Evolutionary conservation across 768 basidiomycete genomes (phyloP).

Genomic region (Boletus pseudo-olivaceus): DNA sequence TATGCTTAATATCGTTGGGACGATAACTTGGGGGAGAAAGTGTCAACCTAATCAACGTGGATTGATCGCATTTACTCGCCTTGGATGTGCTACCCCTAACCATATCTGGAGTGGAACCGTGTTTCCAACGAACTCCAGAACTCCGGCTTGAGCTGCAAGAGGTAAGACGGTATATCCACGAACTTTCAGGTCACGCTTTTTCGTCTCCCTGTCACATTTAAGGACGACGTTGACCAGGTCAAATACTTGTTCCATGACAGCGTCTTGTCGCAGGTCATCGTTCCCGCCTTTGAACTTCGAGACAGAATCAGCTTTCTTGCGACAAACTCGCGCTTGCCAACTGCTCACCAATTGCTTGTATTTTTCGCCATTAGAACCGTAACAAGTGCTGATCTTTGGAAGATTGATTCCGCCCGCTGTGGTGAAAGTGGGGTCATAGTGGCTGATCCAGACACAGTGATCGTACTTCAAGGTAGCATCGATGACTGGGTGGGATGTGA

Average conservation of each 20-base stretch:
- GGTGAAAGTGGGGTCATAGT: conserved; percentile 55
- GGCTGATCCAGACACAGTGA: conserved; percentile 62
- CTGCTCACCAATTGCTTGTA: conserved; percentile 78
- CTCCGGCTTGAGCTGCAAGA: conserved; percentile 71
- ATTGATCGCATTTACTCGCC: conserved; percentile 36
- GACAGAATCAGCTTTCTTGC: conserved; percentile 1
- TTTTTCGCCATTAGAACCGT: conserved; percentile 58
- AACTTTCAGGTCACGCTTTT: conserved; percentile 65
- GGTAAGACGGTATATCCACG: conserved; percentile 90
- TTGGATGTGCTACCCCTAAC: conserved; percentile 59
- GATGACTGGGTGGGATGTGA: conserved; percentile 68
- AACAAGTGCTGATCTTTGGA: conserved; percentile 76
- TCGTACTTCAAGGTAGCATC: conserved; percentile 70
- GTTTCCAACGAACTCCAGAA: conserved; percentile 88
- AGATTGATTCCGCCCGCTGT: conserved; percentile 76
- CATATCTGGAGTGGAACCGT: conserved; percentile 63
- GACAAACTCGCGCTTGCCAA: neutral
- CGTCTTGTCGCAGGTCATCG: conserved; percentile 95
- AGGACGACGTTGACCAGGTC: conserved; percentile 82
- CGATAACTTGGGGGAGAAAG: conserved; percentile 51
- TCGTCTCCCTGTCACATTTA: conserved; percentile 67
- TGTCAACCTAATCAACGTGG: neutral
- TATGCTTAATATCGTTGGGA: conserved; percentile 47
- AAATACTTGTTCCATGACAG: conserved; percentile 99
- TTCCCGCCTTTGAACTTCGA: conserved; percentile 84